Percentiles rank a stretch among this genome's conserved stretches.
Evolutionary conservation across 768 basidiomycete genomes (phyloP).

Genomic region (Tricholoma furcatifolium): DNA sequence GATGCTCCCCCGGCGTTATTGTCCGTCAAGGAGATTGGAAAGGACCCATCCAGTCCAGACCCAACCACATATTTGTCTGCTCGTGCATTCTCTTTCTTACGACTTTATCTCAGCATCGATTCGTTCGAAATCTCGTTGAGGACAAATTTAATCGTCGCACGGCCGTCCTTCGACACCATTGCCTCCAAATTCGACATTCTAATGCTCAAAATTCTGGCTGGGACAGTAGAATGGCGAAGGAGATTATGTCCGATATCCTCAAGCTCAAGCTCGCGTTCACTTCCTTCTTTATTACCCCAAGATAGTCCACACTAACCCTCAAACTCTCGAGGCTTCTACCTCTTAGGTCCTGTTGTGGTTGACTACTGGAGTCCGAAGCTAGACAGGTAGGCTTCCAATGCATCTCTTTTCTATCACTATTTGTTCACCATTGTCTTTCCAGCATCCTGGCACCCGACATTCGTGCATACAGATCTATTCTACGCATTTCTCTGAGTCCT

Average conservation of each 20-base stretch:
- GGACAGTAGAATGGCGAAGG: constrained; percentile 56
- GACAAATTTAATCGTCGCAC: constrained; percentile 54
- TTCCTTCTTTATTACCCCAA: constrained; percentile 76
- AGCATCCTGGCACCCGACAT: constrained; percentile 75
- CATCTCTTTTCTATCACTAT: neutral
- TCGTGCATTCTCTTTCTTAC: constrained; percentile 76
- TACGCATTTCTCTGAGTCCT: constrained; percentile 55
- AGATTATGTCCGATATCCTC: constrained; percentile 79
- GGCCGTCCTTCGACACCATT: constrained; percentile 66
- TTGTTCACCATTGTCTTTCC: neutral
- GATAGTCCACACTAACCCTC: constrained; percentile 48
- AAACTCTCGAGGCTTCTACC: constrained; percentile 25
- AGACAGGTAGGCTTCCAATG: constrained; percentile 52
- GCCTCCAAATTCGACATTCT: constrained; percentile 59
- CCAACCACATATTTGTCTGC: constrained; percentile 70
- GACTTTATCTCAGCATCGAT: constrained; percentile 52
- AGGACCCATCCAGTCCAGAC: constrained; percentile 64
- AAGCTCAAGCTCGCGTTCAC: constrained; percentile 88
- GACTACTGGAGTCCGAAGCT: constrained; percentile 76
- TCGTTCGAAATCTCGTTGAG: constrained; percentile 64
- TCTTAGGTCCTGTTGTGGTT: constrained; percentile 53
- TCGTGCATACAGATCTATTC: constrained; percentile 65
- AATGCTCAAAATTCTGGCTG: constrained; percentile 43
- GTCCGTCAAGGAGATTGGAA: constrained; percentile 74
- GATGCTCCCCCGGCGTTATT: constrained; percentile 68